Base-by-base conservation (phyloP, 345 rosid species). In the Eutrema yunnanense region DNA sequence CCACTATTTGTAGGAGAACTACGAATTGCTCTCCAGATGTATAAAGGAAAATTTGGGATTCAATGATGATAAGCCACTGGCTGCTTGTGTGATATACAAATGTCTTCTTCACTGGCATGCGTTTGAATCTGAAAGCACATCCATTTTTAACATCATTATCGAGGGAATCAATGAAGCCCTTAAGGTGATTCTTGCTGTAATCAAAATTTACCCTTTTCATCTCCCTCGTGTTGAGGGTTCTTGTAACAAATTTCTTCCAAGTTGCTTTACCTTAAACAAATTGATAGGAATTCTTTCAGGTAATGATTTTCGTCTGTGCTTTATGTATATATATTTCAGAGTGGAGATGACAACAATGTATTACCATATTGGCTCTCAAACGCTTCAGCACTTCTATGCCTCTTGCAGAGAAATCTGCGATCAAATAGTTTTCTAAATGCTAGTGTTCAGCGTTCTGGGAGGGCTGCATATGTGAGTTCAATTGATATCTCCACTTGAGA, bases 351-450 rank as follows among this genome's bases (percentile, higher is more conserved):
- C 77, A 83, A 77, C 62, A 65, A 30, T 49, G 81, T 81, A 41
- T 87, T 92, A 69, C 97, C 97, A 60, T 95, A 95, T 78, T 95
- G 99, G 99, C 82, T 95, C 65, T 85, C 97, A 72, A 92, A 89
- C 80, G 66, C 97, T 38, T 88, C 96, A n/a, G 96, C 99, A 71
- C 99, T 95, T 71, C 80, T 95, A 60, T 95, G 99, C 82, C 92
- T 92, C 54, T 82, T 95, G 73, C 99, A 89, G 82, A 87, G 92
- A 74, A 92, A 92, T 79, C 83, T 95, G 32, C 82, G 86, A 41
- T 86, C 96, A 37, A 92, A 84, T 78, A 92, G 90, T 51, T 86
- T 95, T 84, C 62, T 92, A 65, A 78, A 76, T 72, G 82, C 87
- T 65, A 67, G 62, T 54, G 64, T 79, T 80, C 97, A 82, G 43